Percentiles rank a stretch among this genome's conserved stretches.
phyloP scores from a whole-genome alignment of 495 filamentous ascomycete genomes.

The Xeromyces bisporus region DNA sequence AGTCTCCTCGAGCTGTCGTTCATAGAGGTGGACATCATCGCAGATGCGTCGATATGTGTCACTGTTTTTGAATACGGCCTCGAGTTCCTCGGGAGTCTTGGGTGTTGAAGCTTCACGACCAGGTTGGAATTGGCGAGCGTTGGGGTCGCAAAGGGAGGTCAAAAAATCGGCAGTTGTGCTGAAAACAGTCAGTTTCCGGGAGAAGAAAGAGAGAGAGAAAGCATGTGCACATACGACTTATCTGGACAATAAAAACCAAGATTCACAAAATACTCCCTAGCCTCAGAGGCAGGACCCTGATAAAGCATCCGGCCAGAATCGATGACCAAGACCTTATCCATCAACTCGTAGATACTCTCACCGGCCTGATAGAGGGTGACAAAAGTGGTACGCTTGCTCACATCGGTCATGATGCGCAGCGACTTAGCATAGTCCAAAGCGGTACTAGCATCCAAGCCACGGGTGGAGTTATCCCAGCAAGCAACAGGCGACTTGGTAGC shows the following conservation, averaged over 20 bases:
- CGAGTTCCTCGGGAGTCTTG: conserved; percentile 44
- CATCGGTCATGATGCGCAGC: conserved; percentile 66
- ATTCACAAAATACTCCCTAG: conserved; percentile 50
- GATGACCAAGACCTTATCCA: conserved; percentile 61
- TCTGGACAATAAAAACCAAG: conserved; percentile 52
- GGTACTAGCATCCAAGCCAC: conserved; percentile 66
- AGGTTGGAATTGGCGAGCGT: conserved; percentile 45
- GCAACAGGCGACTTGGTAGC: conserved; percentile 48
- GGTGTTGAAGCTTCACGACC: conserved; percentile 48
- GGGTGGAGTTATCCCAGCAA: conserved; percentile 59
- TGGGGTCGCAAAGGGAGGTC: conserved; percentile 59
- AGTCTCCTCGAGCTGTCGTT: conserved; percentile 39
- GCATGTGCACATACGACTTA: conserved; percentile 22
- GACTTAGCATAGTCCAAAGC: conserved; percentile 67
- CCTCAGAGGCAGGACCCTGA: conserved; percentile 43
- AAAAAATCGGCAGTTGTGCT: conserved; percentile 56
- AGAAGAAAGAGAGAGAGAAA: not conserved
- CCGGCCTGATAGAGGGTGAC: conserved; percentile 76
- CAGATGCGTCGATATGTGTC: conserved; percentile 34
- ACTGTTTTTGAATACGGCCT: conserved; percentile 40
- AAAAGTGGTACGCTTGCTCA: conserved; percentile 63
- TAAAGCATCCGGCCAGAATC: conserved; percentile 50
- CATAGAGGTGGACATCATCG: conserved; percentile 41
- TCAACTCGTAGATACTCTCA: conserved; percentile 65
- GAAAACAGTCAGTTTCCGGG: not conserved